Evolutionary conservation across 805 yeast genomes (phyloP), one percentile per base, ranked within the genome.

Genomic region (Candida pini): DNA sequence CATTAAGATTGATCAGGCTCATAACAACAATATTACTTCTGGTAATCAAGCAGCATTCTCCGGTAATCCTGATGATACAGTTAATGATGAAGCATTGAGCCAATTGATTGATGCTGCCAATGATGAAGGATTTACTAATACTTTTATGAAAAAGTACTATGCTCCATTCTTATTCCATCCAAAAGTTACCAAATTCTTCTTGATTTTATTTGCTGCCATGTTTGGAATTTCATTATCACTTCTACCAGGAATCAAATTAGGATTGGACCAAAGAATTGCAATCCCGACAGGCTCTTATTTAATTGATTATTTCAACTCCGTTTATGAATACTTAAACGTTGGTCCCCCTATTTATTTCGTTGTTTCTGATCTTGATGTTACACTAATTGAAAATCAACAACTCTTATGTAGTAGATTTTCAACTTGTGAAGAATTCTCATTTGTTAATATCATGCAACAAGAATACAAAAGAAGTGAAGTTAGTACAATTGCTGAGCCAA

Each of bases 321-420:
- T 88, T 3, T 83, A 81, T 53, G 58, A 68, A 2, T 83, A 78
- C 52, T 65, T 90, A 40, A 79, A 81, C 39, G 83, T 83, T 6
- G 98, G 97, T 0, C 96, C 98, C 1, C 98, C 98, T 0, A 70
- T 85, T 1, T 92, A 83, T 51, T 82, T 88, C 57, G 87, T 92
- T 17, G 76, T 85, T n/a, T 72, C 75, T 29, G 78, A 74, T 34
- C 52, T 76, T 31, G 81, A 85, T 48, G 67, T 83, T 5, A 84
- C 90, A 0, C 38, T 57, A 10, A 62, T 84, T 30, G 60, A 45
- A 2, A 70, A 69, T 30, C 98, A 90, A 55, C 81, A 80, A 47
- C 66, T 74, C 37, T 48, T 92, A 1, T 90, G 98, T 60, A 96
- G 97, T 1, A 73, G 87, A 39, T 92, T 87, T 53, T 75, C 96